Conservation (phyloP, 257 asterid species). For the Nicotiana knightiana region DNA sequence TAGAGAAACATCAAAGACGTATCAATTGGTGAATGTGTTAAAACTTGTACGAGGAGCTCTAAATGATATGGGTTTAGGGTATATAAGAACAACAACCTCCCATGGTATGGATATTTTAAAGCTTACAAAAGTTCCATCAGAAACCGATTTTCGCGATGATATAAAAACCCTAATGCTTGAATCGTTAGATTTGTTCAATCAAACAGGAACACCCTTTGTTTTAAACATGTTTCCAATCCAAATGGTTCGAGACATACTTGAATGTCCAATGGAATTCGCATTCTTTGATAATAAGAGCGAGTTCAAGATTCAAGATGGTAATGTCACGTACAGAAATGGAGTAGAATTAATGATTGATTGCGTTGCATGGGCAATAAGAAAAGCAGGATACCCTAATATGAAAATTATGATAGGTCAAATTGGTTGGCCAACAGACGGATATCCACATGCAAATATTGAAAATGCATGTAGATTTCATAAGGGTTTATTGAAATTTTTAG, state of each 20-base stretch:
- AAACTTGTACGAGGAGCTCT: not conserved
- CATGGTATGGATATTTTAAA: slow-evolving; percentile 21
- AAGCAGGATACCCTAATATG: slow-evolving; percentile 23
- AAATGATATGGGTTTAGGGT: not conserved
- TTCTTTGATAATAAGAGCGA: slow-evolving; percentile 32
- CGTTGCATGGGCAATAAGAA: slow-evolving; percentile 23
- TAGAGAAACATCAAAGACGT: not conserved
- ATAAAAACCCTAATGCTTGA: slow-evolving; percentile 22
- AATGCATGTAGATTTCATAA: slow-evolving; percentile 33
- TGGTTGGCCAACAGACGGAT: slow-evolving; percentile 66
- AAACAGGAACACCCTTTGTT: slow-evolving; percentile 29
- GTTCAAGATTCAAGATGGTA: slow-evolving; percentile 16
- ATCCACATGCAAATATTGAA: slow-evolving; percentile 5
- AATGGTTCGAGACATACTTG: not conserved
- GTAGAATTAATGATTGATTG: slow-evolving; percentile 44
- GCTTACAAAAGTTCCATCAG: slow-evolving; percentile 20
- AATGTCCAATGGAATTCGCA: slow-evolving; percentile 23
- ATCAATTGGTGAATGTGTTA: not conserved
- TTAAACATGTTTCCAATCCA: slow-evolving; percentile 33
- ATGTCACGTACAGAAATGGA: slow-evolving; percentile 26
- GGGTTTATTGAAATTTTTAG: slow-evolving; percentile 23
- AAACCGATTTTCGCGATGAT: slow-evolving; percentile 33
- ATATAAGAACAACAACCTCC: slow-evolving; percentile 15
- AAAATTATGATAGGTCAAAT: slow-evolving; percentile 31
- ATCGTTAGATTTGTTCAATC: not conserved